Conservation (phyloP, 257 asterid species). For the Linderniella brevidens region DNA sequence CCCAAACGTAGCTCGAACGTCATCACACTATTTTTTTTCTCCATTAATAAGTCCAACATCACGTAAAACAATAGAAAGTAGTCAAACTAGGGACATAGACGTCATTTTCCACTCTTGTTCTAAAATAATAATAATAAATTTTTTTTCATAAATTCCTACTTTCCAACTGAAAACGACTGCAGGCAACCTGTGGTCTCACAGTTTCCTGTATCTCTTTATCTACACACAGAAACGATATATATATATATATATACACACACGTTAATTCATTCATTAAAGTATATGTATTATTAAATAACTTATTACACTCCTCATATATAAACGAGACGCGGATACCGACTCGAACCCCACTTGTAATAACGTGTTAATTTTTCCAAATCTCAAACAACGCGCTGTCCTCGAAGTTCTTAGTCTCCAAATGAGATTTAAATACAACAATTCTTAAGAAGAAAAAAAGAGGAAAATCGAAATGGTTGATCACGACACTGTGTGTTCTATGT, state of each 20-base stretch:
- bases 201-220: conserved; percentile 12
- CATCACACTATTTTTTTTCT: too few species aligned
- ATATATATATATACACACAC: neutral
- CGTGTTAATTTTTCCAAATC: neutral
- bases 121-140: too few species aligned
- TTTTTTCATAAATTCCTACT: neutral
- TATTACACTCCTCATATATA: too few species aligned
- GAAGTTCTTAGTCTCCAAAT: neutral
- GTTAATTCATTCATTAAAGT: neutral
- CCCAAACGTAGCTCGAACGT: too few species aligned
- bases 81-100: too few species aligned
- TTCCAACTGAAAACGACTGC: conserved; percentile 52
- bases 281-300: neutral
- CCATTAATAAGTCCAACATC: too few species aligned
- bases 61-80: too few species aligned
- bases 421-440: neutral
- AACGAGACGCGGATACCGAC: too few species aligned
- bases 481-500: conserved; percentile 75
- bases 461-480: conserved; percentile 46
- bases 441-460: neutral
- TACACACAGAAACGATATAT: too few species aligned
- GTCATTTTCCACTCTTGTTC: too few species aligned
- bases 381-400: conserved; percentile 7
- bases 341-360: too few species aligned
- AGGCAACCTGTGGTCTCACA: conserved; percentile 63